phyloP scores from a whole-genome alignment of 2,329 filamentous ascomycete genomes.

The Aulographum hederae region DNA sequence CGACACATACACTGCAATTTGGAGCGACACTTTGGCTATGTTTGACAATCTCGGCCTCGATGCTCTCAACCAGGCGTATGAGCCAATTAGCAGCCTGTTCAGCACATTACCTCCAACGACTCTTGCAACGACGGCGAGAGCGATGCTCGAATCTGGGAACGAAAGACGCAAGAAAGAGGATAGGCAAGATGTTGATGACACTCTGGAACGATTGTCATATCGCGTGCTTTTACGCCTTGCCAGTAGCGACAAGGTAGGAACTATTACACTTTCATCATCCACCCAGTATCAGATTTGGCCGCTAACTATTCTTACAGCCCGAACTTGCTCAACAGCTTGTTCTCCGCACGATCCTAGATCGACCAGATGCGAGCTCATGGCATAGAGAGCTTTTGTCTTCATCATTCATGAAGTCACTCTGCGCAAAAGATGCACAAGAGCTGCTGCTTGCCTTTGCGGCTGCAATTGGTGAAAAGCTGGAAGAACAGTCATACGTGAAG shows the following conservation, averaged over 20 bases:
- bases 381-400: constrained; percentile 17
- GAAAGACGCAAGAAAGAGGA: constrained; percentile 2
- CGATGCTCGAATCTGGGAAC: constrained; percentile 1
- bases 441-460: constrained; percentile 13
- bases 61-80: constrained; percentile 4
- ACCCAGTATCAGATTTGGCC: too few species aligned
- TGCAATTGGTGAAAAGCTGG: constrained; percentile 13
- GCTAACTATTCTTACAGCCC: too few species aligned
- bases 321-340: constrained; percentile 12
- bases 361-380: constrained; percentile 23
- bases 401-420: constrained; percentile 15
- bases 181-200: constrained; percentile 5
- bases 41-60: constrained; percentile 9
- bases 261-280: too few species aligned
- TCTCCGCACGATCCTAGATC: constrained; percentile 12
- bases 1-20: constrained; percentile 9
- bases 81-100: neutral
- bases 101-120: neutral
- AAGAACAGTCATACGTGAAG: constrained; percentile 9
- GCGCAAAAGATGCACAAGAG: constrained; percentile 12
- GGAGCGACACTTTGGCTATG: constrained; percentile 10
- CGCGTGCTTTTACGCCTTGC: constrained; percentile 5
- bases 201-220: constrained; percentile 5
- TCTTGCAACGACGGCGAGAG: neutral
- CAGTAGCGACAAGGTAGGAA: constrained; percentile 14